Evolutionary conservation across 805 yeast species (phyloP), one percentile per base, ranked within the genome.

Genomic region (Wickerhamomyces pijperi): DNA sequence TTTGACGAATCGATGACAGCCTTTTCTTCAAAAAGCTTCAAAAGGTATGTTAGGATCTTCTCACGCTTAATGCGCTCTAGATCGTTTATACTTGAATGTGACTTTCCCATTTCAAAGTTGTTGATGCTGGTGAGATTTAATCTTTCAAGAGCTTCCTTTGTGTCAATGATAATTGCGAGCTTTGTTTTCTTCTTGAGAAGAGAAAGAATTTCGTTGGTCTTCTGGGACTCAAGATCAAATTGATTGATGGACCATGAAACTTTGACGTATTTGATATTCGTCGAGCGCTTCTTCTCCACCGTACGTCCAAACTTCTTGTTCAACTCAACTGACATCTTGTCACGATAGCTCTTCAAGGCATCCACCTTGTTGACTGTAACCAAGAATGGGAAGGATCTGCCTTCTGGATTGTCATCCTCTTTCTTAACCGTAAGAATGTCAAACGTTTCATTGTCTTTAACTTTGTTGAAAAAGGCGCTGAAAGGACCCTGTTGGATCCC

Each of bases 201-300:
- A 3, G 57, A 51, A 32, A 56, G 49, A 15, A 76, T 68, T 47
- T 76, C 82, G 39, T 64, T 62, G 13, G 59, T 58, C 49, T 76
- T 76, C 43, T 76, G 82, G 31, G 68, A 65, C 20, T 50, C 53
- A 41, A 76, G 56, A 53, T 76, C 82, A 33, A 68, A 65, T 28
- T 59, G 54, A n/a, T 69, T 67, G 17, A 76, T 76, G 36, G 69
- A 67, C 82, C 82, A 76, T 11, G 76, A 65, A 3, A 76, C 53
- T 34, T 67, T 67, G 28, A 76, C 56, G 25, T 65, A 56, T 46
- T 76, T 76, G n/a, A 64, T 44, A 25, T 64, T 63, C 0, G 47
- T 42, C 14, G 58, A 63, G 40, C 56, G 46, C 31, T 43, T 50
- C 40, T 47, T 52, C 25, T 45, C 56, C 19, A 33, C 43, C 1